Evolutionary conservation across 352 stramenopile species (phyloP), one percentile per base, ranked within the genome.

Genomic region (Globisporangium viniferum): DNA sequence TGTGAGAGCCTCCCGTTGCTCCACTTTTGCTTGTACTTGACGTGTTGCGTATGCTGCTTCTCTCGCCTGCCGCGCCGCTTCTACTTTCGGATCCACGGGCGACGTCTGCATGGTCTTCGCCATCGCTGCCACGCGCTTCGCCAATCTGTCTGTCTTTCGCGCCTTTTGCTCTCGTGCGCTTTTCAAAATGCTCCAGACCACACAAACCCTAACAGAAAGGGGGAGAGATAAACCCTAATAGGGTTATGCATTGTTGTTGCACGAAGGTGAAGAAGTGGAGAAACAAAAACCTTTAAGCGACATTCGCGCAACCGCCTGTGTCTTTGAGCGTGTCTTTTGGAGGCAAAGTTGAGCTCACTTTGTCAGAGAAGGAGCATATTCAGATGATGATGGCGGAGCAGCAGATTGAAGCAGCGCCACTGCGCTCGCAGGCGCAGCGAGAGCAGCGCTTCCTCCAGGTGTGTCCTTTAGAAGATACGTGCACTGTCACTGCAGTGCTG

Each of bases 361-460:
- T 5, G 44, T 24, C 24, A 24, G 6, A 51, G 44, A 22, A 49
- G 18, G 18, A 51, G 44, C 18, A 24, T 20, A 9, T 31, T 33
- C 31, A 33, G 31, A 2, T 18, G 55, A 61, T n/a, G 33, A 61
- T 61, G 56, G 20, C 15, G 18, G 20, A 48, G 56, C 20, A 24
- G 33, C 56, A 44, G 5, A 36, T 48, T 49, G 64, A 64, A 63
- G 56, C 55, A 29, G 20, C n/a, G 8, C 29, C 20, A n/a, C 29
- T 8, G 31, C 56, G 56, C 20, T 61, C 56, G 56, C 56, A 61
- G 56, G 27, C 56, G 44, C 36, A 59, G 35, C 64, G 66, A 20
- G 80, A 87, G 69, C 63, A 71, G 75, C 78, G 78, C 66, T 90
- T 90, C 71, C 72, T 90, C 36, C 56, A 79, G 68, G 77, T 81